Conservation (phyloP, 2,329 filamentous ascomycete species). For the Botrytis aclada region DNA sequence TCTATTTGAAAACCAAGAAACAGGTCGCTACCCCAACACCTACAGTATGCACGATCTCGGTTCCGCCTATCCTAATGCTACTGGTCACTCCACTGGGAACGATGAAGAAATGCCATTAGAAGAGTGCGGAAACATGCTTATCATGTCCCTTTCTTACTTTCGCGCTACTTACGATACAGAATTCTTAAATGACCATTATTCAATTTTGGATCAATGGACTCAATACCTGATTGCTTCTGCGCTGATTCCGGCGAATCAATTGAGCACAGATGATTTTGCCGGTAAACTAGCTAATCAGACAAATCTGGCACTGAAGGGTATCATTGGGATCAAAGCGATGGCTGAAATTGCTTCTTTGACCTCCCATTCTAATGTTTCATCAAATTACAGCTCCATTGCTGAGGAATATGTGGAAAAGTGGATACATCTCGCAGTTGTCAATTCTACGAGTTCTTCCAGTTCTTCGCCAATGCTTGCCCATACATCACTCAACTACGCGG, state of each 20-base stretch:
- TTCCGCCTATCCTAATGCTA: constrained; percentile 65
- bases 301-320: constrained; percentile 79
- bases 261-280: constrained; percentile 83
- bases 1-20: constrained; percentile 65
- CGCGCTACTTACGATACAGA: constrained; percentile 51
- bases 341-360: constrained; percentile 63
- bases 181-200: constrained; percentile 65
- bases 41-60: constrained; percentile 77
- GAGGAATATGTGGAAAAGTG: constrained; percentile 69
- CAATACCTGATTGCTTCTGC: constrained; percentile 71
- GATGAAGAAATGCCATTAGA: constrained; percentile 77
- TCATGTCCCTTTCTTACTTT: constrained; percentile 70
- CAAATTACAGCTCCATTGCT: constrained; percentile 59
- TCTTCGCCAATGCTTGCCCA: constrained; percentile 55
- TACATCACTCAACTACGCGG: constrained; percentile 70
- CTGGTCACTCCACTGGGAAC: constrained; percentile 64
- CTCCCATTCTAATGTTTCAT: constrained; percentile 54
- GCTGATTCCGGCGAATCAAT: constrained; percentile 69
- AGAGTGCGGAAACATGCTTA: constrained; percentile 79
- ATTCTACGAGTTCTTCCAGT: constrained; percentile 46
- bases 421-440: constrained; percentile 67
- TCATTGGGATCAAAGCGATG: constrained; percentile 81
- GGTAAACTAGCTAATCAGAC: constrained; percentile 75
- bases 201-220: constrained; percentile 74
- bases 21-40: constrained; percentile 62